These are phyloP conservation scores for Dianthus caryophyllus DNA, from an alignment of 148 eudicot genomes.

Conservation along the genomic window DNA sequence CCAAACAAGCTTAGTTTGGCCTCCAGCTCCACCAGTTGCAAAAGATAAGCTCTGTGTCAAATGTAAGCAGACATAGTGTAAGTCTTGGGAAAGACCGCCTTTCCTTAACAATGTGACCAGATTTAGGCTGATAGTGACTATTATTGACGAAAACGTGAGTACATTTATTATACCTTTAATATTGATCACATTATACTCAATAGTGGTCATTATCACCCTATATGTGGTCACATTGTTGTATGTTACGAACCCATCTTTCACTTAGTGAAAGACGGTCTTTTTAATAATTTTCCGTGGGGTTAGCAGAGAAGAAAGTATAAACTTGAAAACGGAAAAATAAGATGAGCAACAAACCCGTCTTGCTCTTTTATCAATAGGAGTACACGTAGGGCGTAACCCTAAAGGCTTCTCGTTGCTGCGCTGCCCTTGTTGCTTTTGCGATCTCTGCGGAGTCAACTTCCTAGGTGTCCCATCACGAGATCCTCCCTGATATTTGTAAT, in stretches of 20 bases:
- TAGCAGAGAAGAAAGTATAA: neutral
- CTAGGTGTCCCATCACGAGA: constrained; percentile 39
- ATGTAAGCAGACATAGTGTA: constrained; percentile 4
- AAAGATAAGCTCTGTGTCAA: constrained; percentile 64
- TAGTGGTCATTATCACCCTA: too few relatives aligned
- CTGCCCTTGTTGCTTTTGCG: constrained; percentile 41
- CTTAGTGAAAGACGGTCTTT: too few relatives aligned
- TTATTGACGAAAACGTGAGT: too few relatives aligned
- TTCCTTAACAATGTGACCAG: too few relatives aligned
- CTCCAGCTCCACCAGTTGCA: constrained; percentile 57
- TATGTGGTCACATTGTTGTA: too few relatives aligned
- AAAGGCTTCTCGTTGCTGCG: constrained; percentile 42
- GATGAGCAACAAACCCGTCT: constrained; percentile 46
- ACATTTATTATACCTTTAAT: too few relatives aligned
- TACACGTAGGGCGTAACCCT: constrained; percentile 35
- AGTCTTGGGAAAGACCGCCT: too few relatives aligned
- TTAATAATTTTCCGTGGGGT: too few relatives aligned
- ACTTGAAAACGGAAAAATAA: neutral
- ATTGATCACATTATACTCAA: too few relatives aligned
- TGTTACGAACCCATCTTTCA: too few relatives aligned
- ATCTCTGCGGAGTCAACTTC: constrained; percentile 39
- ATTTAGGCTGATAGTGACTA: too few relatives aligned
- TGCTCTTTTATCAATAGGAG: constrained; percentile 89
- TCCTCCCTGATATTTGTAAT: constrained; percentile 56
- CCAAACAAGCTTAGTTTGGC: constrained; percentile 88